Conservation (phyloP, 768 basidiomycete species). For the Hericium coralloides region DNA sequence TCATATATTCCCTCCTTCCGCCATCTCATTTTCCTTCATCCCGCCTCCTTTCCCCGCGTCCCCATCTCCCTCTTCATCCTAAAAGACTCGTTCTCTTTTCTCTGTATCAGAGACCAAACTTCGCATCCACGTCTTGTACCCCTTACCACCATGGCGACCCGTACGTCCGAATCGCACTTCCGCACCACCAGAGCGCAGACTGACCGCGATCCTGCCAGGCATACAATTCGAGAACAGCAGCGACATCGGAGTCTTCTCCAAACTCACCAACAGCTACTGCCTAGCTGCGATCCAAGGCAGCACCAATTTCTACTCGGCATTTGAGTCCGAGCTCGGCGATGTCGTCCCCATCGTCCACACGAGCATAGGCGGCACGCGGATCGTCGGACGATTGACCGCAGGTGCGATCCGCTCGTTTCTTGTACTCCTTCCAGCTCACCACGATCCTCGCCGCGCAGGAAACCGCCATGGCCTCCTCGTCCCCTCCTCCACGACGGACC, state of each 20-base stretch:
- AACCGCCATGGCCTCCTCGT: constrained; percentile 97
- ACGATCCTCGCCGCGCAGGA: constrained; percentile 27
- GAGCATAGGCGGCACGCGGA: constrained; percentile 88
- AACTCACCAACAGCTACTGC: constrained; percentile 98
- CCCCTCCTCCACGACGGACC: constrained; percentile 92
- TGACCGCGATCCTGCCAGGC: constrained; percentile 35
- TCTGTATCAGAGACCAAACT: neutral
- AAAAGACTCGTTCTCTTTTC: neutral
- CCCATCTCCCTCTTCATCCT: too few species aligned
- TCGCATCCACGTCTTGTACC: neutral
- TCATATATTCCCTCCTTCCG: neutral
- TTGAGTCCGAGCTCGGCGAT: constrained; percentile 89
- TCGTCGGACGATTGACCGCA: constrained; percentile 87
- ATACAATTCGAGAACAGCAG: constrained; percentile 90
- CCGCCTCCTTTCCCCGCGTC: neutral
- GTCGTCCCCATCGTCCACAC: constrained; percentile 96
- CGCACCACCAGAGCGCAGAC: neutral
- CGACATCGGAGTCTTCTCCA: constrained; percentile 95
- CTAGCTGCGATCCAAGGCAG: constrained; percentile 88
- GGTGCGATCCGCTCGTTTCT: constrained; percentile 35
- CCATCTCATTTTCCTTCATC: neutral
- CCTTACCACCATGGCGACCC: constrained; percentile 48
- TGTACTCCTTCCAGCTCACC: neutral
- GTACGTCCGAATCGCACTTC: constrained; percentile 29
- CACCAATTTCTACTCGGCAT: constrained; percentile 96